Evolutionary conservation across 2,329 filamentous ascomycete species (phyloP).

Genomic region (Colletotrichum sp.): DNA sequence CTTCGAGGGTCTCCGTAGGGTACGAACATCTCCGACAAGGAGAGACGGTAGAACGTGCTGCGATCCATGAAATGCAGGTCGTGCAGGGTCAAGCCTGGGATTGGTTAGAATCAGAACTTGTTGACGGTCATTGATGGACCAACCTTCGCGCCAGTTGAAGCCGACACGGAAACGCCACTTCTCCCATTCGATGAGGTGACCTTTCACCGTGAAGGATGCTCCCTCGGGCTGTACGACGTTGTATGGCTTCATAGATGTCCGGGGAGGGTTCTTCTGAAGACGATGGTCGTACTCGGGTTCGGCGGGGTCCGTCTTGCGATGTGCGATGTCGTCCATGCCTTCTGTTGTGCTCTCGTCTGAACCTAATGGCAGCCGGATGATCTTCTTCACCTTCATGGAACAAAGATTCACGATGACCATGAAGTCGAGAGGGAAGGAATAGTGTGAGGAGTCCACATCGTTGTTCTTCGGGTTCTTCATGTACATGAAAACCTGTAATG

Average conservation of each 20-base stretch:
- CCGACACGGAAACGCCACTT: slow-evolving; percentile 62
- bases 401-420: background rate
- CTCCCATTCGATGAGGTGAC: slow-evolving; percentile 26
- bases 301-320: background rate
- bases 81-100: slow-evolving; percentile 48
- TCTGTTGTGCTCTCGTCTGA: background rate
- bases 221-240: slow-evolving; percentile 41
- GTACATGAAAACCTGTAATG: background rate
- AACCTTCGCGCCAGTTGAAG: slow-evolving; percentile 61
- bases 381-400: background rate
- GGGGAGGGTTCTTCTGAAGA: slow-evolving; percentile 24
- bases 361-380: background rate
- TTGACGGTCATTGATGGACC: background rate
- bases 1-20: slow-evolving; percentile 67
- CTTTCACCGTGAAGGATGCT: slow-evolving; percentile 31
- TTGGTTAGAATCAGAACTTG: background rate
- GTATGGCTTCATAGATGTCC: slow-evolving; percentile 38
- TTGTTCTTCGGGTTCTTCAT: background rate
- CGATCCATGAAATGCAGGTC: slow-evolving; percentile 66
- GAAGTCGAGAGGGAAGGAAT: background rate
- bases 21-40: slow-evolving; percentile 67
- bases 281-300: slow-evolving; percentile 34
- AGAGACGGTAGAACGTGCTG: slow-evolving; percentile 65
- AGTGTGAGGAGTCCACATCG: background rate
- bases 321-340: background rate